Base-by-base conservation (phyloP, 768 basidiomycete species). In the Boletus subparvulus region DNA sequence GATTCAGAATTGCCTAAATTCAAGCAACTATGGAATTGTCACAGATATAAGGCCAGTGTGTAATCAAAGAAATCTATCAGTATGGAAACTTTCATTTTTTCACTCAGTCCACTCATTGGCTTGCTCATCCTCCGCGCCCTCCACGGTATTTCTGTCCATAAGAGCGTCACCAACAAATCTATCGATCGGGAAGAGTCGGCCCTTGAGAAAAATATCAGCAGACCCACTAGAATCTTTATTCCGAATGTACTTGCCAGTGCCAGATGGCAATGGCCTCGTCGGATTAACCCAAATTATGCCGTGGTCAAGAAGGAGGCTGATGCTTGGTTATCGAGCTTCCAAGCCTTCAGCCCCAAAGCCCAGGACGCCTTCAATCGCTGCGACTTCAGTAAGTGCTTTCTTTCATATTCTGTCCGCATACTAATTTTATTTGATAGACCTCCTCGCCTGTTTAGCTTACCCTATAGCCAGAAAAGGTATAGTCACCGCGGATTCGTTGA, bases 201-300 rank as follows among this genome's bases (percentile, higher is more conserved):
- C 26, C 26, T 26, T 26, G 26, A 26, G 26, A 26, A 26, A 26
- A 26, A 26, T 6, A 6, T 26, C 26, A 26, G 26, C 26, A 26
- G 14, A 33, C 44, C 5, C 9, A 30, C 26, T 3, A 26, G 16
- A 41, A 14, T 61, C 21, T 61, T 61, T 16, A 13, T 61, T 6
- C 60, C 60, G 3, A 49, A 52, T 26, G n/a, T 56, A 17, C 53
- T 61, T 10, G 46, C 39, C 3, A 52, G 54, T 21, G 21, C 21
- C 21, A 21, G 21, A 42, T 61, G 60, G 60, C 59, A 50, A 2
- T 61, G 60, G 59, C 48, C 60, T 9, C 59, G 60, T 19, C 54
- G 32, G 6, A 57, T 62, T 2, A 58, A 54, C 21, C 45, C 49
- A 8, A 2, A 58, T 21, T 52, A 54, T 14, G 36, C 32, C 1